Percentiles rank a stretch among this genome's conserved stretches.
phyloP scores from a whole-genome alignment of 345 rosid species.

The Garcia nutans region DNA sequence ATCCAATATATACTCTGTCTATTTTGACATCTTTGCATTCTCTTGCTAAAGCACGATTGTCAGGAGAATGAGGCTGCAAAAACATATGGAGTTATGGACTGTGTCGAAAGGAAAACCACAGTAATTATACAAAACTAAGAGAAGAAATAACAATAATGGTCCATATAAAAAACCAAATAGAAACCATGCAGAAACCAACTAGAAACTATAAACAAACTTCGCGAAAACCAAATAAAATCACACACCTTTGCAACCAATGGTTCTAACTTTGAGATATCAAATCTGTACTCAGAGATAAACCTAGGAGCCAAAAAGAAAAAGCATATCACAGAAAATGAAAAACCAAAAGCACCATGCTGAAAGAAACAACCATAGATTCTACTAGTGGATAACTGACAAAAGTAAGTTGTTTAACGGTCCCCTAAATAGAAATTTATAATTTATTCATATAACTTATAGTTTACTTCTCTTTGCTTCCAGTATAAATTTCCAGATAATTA shows the following conservation, averaged over 20 bases:
- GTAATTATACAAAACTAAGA: background rate
- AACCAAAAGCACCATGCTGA: background rate
- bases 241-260: conserved; percentile 97
- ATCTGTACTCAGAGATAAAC: conserved; percentile 77
- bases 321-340: conserved; percentile 11
- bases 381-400: background rate
- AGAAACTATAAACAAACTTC: background rate
- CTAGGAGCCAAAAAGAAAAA: conserved; percentile 40
- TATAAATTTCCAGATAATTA: background rate
- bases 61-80: conserved; percentile 97
- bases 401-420: background rate
- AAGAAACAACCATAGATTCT: background rate
- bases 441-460: background rate
- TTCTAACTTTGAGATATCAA: conserved; percentile 84
- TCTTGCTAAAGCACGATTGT: conserved; percentile 92
- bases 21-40: conserved; percentile 99
- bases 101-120: conserved; percentile 7
- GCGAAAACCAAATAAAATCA: background rate
- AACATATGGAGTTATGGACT: background rate
- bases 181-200: background rate
- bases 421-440: background rate
- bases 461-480: background rate
- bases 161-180: too few relatives aligned
- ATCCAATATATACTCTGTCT: conserved; percentile 96
- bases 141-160: background rate